A percentile compares a stretch with the other conserved stretches of the same genome.
These are phyloP conservation scores for Cercospora sp. DNA, from an alignment of 2,329 filamentous ascomycete genomes.

Conservation along the genomic window DNA sequence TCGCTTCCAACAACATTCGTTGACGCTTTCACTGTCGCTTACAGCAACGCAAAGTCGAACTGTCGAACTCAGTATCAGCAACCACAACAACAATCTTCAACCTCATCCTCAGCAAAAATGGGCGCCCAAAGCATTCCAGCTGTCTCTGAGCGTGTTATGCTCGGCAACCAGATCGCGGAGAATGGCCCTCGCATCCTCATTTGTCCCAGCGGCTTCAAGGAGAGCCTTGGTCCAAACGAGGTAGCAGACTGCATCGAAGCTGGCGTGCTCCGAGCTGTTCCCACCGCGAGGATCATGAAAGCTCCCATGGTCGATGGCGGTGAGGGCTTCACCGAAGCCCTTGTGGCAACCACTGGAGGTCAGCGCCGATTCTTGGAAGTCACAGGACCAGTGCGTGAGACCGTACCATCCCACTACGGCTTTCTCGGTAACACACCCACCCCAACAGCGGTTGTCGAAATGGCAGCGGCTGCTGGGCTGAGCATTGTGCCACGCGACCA, in stretches of 20 bases:
- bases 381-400: conserved; percentile 48
- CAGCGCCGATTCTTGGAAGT: conserved; percentile 42
- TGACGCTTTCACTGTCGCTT: conserved; percentile 15
- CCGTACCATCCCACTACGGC: conserved; percentile 50
- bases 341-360: conserved; percentile 49
- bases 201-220: conserved; percentile 57
- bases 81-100: not conserved
- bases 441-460: conserved; percentile 53
- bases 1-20: conserved; percentile 13
- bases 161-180: conserved; percentile 22
- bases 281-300: conserved; percentile 48
- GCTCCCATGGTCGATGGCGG: conserved; percentile 56
- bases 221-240: conserved; percentile 51
- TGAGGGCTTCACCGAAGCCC: conserved; percentile 53
- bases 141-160: conserved; percentile 16
- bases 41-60: conserved; percentile 3
- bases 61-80: not conserved
- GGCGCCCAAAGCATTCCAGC: conserved; percentile 15
- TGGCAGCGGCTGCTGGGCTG: conserved; percentile 56
- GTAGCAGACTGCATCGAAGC: conserved; percentile 54
- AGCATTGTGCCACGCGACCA: conserved; percentile 49
- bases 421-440: conserved; percentile 40
- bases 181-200: conserved; percentile 47
- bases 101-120: conserved; percentile 12
- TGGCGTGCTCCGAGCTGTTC: conserved; percentile 49